Conservation (phyloP, 2,329 filamentous ascomycete species). For the Tolypocladium amazonense region DNA sequence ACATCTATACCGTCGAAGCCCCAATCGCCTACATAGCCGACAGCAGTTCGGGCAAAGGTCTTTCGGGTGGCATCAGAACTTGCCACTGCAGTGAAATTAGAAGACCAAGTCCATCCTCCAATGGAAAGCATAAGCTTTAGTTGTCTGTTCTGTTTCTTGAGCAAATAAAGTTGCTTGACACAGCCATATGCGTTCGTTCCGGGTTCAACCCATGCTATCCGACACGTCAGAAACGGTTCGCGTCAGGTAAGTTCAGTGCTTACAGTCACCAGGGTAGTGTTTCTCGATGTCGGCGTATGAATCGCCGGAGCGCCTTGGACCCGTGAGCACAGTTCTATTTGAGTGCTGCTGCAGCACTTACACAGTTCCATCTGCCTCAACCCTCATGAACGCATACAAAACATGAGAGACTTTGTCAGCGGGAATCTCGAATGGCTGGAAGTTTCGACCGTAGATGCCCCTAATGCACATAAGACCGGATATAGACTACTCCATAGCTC, state of each 20-base stretch:
- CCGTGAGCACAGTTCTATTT: neutral
- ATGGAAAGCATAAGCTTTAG: slow-evolving; percentile 69
- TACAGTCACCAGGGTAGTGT: slow-evolving; percentile 56
- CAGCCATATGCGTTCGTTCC: slow-evolving; percentile 68
- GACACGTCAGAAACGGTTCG: neutral
- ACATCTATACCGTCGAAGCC: slow-evolving; percentile 45
- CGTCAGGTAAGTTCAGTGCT: slow-evolving; percentile 10
- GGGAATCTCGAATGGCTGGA: slow-evolving; percentile 60
- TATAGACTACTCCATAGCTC: neutral
- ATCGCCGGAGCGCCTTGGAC: slow-evolving; percentile 49
- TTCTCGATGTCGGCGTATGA: slow-evolving; percentile 58
- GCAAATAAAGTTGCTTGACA: slow-evolving; percentile 63
- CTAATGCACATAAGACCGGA: slow-evolving; percentile 22
- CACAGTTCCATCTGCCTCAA: slow-evolving; percentile 61
- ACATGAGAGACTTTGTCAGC: slow-evolving; percentile 62
- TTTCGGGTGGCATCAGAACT: slow-evolving; percentile 45
- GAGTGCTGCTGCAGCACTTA: slow-evolving; percentile 25
- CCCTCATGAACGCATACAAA: slow-evolving; percentile 70
- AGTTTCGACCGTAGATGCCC: slow-evolving; percentile 64
- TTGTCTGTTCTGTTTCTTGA: slow-evolving; percentile 66
- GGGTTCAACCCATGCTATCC: slow-evolving; percentile 33
- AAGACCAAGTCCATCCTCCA: slow-evolving; percentile 73
- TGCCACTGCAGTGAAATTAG: slow-evolving; percentile 58
- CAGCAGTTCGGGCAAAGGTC: slow-evolving; percentile 58
- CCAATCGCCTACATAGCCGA: slow-evolving; percentile 60